phyloP scores from a whole-genome alignment of 352 stramenopile species.

The Thalassiosira exigua region DNA sequence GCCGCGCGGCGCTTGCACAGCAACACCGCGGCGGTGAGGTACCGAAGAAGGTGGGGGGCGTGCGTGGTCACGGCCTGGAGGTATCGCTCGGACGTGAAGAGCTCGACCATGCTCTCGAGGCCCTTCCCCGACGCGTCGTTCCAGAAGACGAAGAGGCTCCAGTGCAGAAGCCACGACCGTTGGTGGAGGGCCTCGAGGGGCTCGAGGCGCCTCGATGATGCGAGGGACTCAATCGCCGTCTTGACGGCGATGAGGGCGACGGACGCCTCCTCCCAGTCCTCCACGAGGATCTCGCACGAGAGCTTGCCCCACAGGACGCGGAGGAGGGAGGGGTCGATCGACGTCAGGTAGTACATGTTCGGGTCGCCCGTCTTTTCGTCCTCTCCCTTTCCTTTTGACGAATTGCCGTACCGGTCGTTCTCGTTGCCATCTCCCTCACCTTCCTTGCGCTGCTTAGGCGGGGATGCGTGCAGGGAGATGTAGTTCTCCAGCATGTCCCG shows the following conservation, averaged over 20 bases:
- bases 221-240: conserved; percentile 92
- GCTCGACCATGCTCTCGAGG: conserved; percentile 95
- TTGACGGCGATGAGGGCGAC: conserved; percentile 93
- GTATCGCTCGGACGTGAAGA: conserved; percentile 93
- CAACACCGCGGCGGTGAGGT: conserved; percentile 96
- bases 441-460: conserved; percentile 55
- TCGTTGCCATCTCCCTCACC: conserved; percentile 67
- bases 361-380: conserved; percentile 75
- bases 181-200: conserved; percentile 95
- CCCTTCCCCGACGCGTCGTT: conserved; percentile 89
- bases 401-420: conserved; percentile 44
- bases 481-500: conserved; percentile 84
- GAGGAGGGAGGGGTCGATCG: conserved; percentile 74
- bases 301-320: conserved; percentile 95
- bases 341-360: conserved; percentile 83
- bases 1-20: conserved; percentile 92
- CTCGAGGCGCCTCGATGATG: conserved; percentile 67
- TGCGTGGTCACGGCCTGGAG: conserved; percentile 99
- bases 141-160: conserved; percentile 96
- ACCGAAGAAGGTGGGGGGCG: conserved; percentile 95
- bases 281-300: conserved; percentile 94
- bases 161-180: conserved; percentile 98
- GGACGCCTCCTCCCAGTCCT: conserved; percentile 94
- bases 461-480: conserved; percentile 78
- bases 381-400: conserved; percentile 27